phyloP scores from a whole-genome alignment of 164 flowering plant species.

The Protea cynaroides region DNA sequence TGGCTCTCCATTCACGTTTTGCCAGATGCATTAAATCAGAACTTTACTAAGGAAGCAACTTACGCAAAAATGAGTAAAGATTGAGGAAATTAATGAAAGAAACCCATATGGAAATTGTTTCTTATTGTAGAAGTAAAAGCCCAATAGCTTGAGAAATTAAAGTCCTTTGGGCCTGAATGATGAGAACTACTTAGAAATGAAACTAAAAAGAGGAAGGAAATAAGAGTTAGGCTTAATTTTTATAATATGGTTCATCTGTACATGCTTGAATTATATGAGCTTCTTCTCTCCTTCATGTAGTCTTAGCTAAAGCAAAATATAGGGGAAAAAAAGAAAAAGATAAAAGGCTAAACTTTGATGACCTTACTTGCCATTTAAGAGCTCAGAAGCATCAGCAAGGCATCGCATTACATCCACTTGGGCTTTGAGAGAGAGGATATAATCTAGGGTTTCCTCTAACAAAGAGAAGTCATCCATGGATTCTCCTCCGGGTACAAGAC shows the following conservation, averaged over 20 bases:
- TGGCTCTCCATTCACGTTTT: not conserved
- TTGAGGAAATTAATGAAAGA: not conserved
- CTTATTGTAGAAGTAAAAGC: not conserved
- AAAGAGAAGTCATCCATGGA: conserved; percentile 43
- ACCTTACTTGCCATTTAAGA: conserved; percentile 18
- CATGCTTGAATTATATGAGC: conserved; percentile 19
- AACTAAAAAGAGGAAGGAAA: not conserved
- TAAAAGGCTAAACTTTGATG: conserved; percentile 1
- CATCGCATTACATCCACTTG: conserved; percentile 75
- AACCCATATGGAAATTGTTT: not conserved
- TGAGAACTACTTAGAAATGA: not conserved
- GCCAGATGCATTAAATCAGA: not conserved
- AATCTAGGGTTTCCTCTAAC: conserved; percentile 71
- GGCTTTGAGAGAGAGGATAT: conserved; percentile 52
- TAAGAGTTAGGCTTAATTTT: conserved; percentile 8
- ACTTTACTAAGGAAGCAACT: not conserved
- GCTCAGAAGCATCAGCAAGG: conserved; percentile 34
- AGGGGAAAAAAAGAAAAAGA: not conserved
- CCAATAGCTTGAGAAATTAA: not conserved
- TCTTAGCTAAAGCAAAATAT: not conserved
- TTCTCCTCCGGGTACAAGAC: conserved; percentile 68
- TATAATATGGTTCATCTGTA: conserved; percentile 22
- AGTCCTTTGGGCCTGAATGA: not conserved
- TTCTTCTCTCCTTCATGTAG: conserved; percentile 11
- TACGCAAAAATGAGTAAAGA: not conserved